These are phyloP conservation scores for Myriosclerotinia duriaeana DNA, from an alignment of 2,329 filamentous ascomycete species.

Conservation along the genomic window DNA sequence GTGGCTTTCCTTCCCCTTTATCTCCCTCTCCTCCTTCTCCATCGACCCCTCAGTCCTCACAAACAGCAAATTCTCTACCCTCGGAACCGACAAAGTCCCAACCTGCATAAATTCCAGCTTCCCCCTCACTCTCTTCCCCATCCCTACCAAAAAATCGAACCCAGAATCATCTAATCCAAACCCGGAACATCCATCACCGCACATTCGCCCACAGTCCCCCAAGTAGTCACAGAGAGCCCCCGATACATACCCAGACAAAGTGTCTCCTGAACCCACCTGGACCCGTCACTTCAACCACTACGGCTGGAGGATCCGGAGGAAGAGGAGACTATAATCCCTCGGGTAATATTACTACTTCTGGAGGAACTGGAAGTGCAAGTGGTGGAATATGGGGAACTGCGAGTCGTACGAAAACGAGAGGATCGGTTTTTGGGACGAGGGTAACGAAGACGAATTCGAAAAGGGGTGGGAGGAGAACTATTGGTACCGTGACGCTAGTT, in stretches of 20 bases:
- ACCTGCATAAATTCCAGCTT: background rate
- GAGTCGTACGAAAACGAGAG: background rate
- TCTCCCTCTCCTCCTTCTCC: background rate
- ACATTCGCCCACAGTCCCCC: background rate
- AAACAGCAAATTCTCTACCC: background rate
- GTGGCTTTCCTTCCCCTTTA: too few species aligned
- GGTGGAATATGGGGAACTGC: background rate
- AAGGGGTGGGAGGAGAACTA: background rate
- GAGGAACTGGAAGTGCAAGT: background rate
- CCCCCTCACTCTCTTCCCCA: background rate
- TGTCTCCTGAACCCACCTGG: background rate
- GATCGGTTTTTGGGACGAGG: accelerated
- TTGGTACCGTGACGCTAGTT: background rate
- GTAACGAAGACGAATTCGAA: background rate
- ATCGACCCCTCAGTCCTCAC: background rate
- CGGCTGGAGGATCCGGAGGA: too few species aligned
- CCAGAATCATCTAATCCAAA: background rate
- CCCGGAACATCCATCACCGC: slow-evolving; percentile 1
- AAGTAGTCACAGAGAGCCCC: background rate
- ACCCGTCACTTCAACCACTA: background rate
- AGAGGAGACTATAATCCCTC: background rate
- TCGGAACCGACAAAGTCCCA: background rate
- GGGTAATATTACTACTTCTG: background rate
- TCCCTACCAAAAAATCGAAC: background rate
- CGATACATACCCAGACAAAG: background rate